These are phyloP conservation scores for Cyberlindnera meyerae DNA, from an alignment of 805 yeast genomes.

Conservation along the genomic window DNA sequence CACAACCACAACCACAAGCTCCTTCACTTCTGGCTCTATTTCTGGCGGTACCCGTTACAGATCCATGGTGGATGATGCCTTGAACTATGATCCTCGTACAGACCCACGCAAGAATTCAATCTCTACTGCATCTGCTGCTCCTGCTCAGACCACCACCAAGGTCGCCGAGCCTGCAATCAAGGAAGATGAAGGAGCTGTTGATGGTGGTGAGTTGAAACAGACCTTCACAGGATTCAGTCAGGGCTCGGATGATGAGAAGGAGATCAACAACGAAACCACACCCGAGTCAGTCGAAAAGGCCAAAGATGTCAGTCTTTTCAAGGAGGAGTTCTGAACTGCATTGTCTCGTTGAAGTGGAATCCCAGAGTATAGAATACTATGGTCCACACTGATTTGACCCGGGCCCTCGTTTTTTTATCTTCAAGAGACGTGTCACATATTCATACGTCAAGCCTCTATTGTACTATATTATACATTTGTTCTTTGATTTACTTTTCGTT, in stretches of 20 bases:
- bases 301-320: conserved; percentile 25
- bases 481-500: no score
- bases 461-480: no score
- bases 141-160: conserved; percentile 3
- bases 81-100: conserved; percentile 13
- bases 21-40: conserved; percentile 1
- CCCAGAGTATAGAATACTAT: no score
- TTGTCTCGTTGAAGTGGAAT: no score
- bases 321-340: conserved; percentile 24
- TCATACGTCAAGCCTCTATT: no score
- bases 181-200: conserved; percentile 6
- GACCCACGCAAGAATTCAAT: conserved; percentile 3
- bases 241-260: conserved; percentile 33
- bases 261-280: conserved; percentile 14
- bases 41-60: conserved; percentile 12
- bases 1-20: conserved; percentile 1
- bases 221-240: conserved; percentile 44
- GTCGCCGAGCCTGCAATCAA: conserved; percentile 2
- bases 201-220: conserved; percentile 25
- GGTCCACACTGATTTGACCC: no score
- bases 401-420: no score
- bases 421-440: no score
- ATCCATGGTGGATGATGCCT: conserved; percentile 22
- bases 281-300: conserved; percentile 11
- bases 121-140: neutral